Evolutionary conservation across 805 yeast genomes (phyloP), one percentile per base, ranked within the genome.

Genomic region (Wickerhamiella sorbophila): DNA sequence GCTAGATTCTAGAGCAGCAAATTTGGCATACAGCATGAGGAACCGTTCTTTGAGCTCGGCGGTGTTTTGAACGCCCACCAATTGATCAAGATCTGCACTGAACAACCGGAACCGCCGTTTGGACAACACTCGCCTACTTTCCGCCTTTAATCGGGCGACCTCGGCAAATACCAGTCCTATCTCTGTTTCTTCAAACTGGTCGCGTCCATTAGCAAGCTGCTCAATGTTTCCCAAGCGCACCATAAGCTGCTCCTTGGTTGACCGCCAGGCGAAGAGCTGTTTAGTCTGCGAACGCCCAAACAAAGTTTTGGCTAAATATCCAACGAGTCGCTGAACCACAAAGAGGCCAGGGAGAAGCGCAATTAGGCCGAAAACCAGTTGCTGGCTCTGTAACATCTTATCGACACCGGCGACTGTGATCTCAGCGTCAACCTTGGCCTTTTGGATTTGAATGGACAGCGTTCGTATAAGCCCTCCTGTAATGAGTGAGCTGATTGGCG

Each of bases 401-500:
- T 91, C 97, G 47, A 91, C 87, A 6, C 97, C 97, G 51, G 72
- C 74, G 46, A 88, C 72, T 0, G 95, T 97, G 4, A 86, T 65
- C 31, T 82, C 86, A 6, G 94, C 95, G 58, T 88, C 98, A 5
- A 91, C 96, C 60, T 88, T 88, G 10, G 94, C 79, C 61, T 91
- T 88, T 59, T 88, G 98, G n/a, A 91, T 67, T 59, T 91, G 97
- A 47, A 88, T 87, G 53, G 91, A 63, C 36, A 91, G 59, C 14
- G 87, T 76, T 42, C 94, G 69, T 6, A 86, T 60, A 48, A 88
- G 68, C 43, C 77, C 74, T 3, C 97, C 98, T 12, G 62, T 60
- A 2, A 86, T 44, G 2, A 77, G 51, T 31, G 78, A 75, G 42
- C 65, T 69, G 37, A 86, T 54, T 0, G 97, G 97, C 4, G 66